Base-by-base conservation (phyloP, 2,329 filamentous ascomycete genomes). In the Rhynchosporium secalis region DNA sequence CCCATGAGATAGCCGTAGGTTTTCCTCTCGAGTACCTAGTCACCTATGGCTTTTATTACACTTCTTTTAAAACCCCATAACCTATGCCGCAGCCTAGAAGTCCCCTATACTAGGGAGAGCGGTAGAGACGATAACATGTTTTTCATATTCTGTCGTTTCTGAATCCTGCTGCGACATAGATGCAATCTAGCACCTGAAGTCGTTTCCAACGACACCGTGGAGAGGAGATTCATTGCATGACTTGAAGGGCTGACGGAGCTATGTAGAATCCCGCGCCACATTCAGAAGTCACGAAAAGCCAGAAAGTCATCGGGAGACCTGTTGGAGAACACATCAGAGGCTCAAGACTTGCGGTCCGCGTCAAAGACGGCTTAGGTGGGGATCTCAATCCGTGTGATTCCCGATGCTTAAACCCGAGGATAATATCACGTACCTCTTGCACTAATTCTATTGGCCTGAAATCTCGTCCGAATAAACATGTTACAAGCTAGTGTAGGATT, bases 381-480 rank as follows among this genome's bases (percentile, higher is more conserved):
- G 62, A 33, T 54, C 54, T 60, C 28, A 48, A 31, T 15, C 6
- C 57, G 58, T 41, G 38, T 41, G 15, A 15, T 28, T 29, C 10
- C 4, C 4, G 15, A 6, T 43, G 3, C 4, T 1, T 1, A 43
- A n/a, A n/a, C 4, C 20, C 41, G 20, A n/a, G 41, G 6, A 7
- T 4, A 40, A 10, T 9, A 12, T n/a, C 20, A 13, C 3, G 26
- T 46, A 48, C 38, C 6, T 20, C 33, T 13, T n/a, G 47, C 15
- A n/a, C 48, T 29, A 10, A 45, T 45, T 6, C 28, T 48, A 36
- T 36, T 10, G 20, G 38, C 31, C 51, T 64, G 58, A 29, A 68
- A 54, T 36, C 57, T 68, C 9, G 56, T 60, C 8, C 66, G 62
- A 4, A 68, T 38, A 40, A 65, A 68, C 6, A 68, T 68, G 15